A percentile compares a stretch with the other conserved stretches of the same genome.
Evolutionary conservation across 352 stramenopile genomes (phyloP).

Genomic region (Aphanomyces euteiches): DNA sequence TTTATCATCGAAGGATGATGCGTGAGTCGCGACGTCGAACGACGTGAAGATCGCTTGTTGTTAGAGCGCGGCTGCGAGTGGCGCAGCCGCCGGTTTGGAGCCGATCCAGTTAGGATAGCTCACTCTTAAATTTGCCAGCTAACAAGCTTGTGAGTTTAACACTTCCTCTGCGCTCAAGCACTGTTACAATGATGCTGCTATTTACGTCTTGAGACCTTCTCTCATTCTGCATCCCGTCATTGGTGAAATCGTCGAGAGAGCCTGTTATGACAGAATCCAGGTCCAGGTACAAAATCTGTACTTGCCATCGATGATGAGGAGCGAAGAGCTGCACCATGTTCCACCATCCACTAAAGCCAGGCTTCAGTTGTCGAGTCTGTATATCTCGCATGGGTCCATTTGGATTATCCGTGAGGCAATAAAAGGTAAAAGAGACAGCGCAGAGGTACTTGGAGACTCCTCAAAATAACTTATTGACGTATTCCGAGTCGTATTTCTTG

Average conservation of each 20-base stretch:
- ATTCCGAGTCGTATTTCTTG: slow-evolving; percentile 73
- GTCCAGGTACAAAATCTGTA: slow-evolving; percentile 59
- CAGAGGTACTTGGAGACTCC: slow-evolving; percentile 40
- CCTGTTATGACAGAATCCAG: slow-evolving; percentile 71
- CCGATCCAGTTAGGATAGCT: too few species aligned
- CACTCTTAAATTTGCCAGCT: too few species aligned
- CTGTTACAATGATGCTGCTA: slow-evolving; percentile 78
- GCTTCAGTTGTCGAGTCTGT: slow-evolving; percentile 35
- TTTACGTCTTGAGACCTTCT: slow-evolving; percentile 58
- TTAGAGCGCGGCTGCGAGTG: too few species aligned
- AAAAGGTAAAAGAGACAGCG: slow-evolving; percentile 35
- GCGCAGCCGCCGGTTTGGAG: too few species aligned
- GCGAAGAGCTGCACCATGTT: slow-evolving; percentile 74
- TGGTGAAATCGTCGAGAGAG: slow-evolving; percentile 38
- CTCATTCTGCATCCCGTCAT: slow-evolving; percentile 65
- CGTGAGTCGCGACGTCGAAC: too few species aligned
- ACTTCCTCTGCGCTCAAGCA: too few species aligned
- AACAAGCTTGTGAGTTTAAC: too few species aligned
- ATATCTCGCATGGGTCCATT: slow-evolving; percentile 39
- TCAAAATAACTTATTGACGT: slow-evolving; percentile 71
- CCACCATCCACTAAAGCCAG: slow-evolving; percentile 66
- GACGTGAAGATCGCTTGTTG: too few species aligned
- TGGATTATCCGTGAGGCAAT: slow-evolving; percentile 67
- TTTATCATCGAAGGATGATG: too few species aligned
- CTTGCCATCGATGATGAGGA: slow-evolving; percentile 20